Conservation (phyloP, 345 rosid species). For the Rubroshorea leprosula region DNA sequence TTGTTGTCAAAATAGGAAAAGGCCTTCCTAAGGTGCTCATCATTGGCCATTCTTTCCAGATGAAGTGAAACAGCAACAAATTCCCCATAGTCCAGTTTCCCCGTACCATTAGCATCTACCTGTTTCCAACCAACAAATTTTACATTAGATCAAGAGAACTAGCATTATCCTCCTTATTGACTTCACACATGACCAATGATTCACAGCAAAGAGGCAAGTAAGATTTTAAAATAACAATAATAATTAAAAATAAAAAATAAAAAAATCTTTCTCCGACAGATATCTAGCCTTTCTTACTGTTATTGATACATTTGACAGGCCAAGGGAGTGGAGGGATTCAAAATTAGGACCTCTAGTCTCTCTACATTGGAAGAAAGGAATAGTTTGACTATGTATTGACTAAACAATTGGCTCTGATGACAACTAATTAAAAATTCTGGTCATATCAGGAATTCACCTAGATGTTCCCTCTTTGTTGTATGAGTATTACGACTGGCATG, state of each 20-base stretch:
- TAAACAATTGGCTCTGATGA: not conserved
- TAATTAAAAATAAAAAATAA: no score
- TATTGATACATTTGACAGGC: no score
- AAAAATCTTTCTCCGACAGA: no score
- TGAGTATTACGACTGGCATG: no score
- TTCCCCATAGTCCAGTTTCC: constrained; percentile 84
- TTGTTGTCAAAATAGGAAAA: constrained; percentile 98
- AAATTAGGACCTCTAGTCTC: no score
- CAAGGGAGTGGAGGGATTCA: no score
- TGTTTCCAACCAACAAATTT: constrained; percentile 32
- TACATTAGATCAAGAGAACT: constrained; percentile 8
- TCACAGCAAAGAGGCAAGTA: no score
- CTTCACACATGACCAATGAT: no score
- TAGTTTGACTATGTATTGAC: not conserved
- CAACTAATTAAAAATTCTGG: not conserved
- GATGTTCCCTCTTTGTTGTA: no score
- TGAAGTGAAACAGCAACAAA: constrained; percentile 89
- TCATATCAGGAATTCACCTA: not conserved
- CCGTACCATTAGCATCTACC: constrained; percentile 94
- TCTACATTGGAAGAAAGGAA: not conserved
- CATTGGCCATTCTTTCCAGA: constrained; percentile 86
- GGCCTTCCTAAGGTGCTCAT: constrained; percentile 94
- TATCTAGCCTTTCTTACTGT: no score
- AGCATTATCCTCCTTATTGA: no score
- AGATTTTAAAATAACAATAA: no score